Conservation (phyloP, 1,284 basidiomycete species). For the Trichosporon sp. region DNA sequence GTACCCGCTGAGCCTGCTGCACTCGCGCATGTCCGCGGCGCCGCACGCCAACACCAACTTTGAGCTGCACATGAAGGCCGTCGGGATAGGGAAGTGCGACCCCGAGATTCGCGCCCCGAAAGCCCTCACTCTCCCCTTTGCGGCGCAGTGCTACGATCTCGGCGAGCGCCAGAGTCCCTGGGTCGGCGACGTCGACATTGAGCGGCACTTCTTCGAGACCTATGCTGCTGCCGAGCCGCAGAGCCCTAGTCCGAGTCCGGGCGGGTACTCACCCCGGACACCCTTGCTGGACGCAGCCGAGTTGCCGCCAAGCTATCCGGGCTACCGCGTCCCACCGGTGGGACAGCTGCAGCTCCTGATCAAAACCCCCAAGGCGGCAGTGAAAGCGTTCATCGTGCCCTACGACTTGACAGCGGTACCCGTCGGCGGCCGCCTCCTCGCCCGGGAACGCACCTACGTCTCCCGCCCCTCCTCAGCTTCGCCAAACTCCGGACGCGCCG, state of each 20-base stretch:
- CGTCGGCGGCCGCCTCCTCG: constrained; percentile 47
- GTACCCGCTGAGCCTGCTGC: constrained; percentile 50
- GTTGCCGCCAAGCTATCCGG: constrained; percentile 51
- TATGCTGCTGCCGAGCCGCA: constrained; percentile 23
- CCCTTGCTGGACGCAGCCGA: not conserved
- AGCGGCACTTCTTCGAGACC: constrained; percentile 40
- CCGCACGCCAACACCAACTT: constrained; percentile 33
- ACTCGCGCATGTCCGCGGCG: constrained; percentile 51
- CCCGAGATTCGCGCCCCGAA: constrained; percentile 41
- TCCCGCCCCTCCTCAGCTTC: not conserved
- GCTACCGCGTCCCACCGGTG: constrained; percentile 58
- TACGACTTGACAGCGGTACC: constrained; percentile 59
- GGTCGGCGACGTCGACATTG: constrained; percentile 53
- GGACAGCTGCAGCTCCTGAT: constrained; percentile 62
- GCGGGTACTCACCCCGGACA: not conserved
- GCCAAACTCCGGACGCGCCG: not conserved
- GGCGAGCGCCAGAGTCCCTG: constrained; percentile 47
- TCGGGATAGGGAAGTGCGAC: constrained; percentile 34
- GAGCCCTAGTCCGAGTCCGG: not conserved
- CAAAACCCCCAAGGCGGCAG: constrained; percentile 57
- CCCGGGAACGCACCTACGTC: constrained; percentile 51
- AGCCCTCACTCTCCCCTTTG: constrained; percentile 46
- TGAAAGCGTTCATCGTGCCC: constrained; percentile 61
- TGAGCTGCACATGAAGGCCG: constrained; percentile 35
- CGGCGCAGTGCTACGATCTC: constrained; percentile 53